These are phyloP conservation scores for Dimocarpus longan DNA, from an alignment of 345 rosid species.

Conservation along the genomic window DNA sequence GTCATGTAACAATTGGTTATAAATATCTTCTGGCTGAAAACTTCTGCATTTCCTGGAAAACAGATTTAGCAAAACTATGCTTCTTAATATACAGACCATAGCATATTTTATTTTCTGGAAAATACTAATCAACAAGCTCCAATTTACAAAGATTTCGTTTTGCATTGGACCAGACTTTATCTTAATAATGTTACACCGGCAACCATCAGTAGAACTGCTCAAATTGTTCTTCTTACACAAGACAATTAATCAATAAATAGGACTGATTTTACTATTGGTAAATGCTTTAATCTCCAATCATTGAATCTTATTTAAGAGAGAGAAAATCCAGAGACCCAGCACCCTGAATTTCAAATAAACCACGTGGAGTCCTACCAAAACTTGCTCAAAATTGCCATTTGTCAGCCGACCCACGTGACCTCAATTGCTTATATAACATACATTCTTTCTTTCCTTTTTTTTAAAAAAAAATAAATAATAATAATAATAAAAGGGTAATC, in stretches of 20 bases:
- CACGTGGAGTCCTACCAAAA: no score
- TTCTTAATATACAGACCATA: no score
- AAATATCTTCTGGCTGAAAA: not conserved
- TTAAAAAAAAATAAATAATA: no score
- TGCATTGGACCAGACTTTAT: not conserved
- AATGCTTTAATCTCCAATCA: not conserved
- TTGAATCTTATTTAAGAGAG: not conserved
- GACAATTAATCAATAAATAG: not conserved
- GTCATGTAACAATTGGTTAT: not conserved
- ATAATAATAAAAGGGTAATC: no score
- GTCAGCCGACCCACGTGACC: no score
- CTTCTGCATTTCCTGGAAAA: not conserved
- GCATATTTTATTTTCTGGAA: no score
- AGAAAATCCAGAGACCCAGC: not conserved
- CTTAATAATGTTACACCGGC: not conserved
- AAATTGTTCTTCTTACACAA: not conserved
- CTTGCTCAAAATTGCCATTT: no score
- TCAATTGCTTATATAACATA: no score
- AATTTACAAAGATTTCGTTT: not conserved
- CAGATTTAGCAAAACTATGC: not conserved
- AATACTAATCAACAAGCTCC: not conserved
- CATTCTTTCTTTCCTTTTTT: no score
- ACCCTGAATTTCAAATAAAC: not conserved
- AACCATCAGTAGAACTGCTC: not conserved
- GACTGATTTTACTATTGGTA: slow-evolving; percentile 7